Percentiles rank a stretch among this genome's conserved stretches.
phyloP scores from a whole-genome alignment of 345 rosid genomes.

The Ceriops decandra region DNA sequence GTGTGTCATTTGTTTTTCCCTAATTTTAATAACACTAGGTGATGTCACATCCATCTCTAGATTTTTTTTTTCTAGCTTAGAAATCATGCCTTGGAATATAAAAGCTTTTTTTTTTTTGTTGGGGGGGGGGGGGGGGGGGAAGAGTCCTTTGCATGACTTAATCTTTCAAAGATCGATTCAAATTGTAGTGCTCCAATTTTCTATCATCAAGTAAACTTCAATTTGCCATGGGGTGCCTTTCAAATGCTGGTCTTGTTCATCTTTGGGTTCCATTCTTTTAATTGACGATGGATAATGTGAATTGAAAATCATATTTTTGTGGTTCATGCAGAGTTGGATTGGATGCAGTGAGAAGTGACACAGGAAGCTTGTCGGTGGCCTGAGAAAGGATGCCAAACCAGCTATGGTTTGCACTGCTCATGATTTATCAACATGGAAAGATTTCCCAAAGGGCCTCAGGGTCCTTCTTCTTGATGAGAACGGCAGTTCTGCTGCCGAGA shows the following conservation, averaged over 20 bases:
- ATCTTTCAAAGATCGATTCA: too few species aligned
- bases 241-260: not conserved
- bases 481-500: conserved; percentile 50
- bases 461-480: conserved; percentile 78
- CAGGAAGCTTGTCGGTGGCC: conserved; percentile 40
- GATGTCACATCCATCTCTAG: not conserved
- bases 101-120: not conserved
- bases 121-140: too few species aligned
- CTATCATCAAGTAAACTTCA: not conserved
- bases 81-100: not conserved
- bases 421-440: conserved; percentile 83
- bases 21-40: not conserved
- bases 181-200: not conserved
- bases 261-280: not conserved
- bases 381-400: conserved; percentile 94
- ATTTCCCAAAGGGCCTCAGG: conserved; percentile 91
- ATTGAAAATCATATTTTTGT: conserved; percentile 11
- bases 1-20: not conserved
- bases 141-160: too few species aligned
- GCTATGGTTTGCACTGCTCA: conserved; percentile 86
- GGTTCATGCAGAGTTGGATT: conserved; percentile 31
- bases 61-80: too few species aligned
- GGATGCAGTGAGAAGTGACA: conserved; percentile 19
- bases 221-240: not conserved
- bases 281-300: conserved; percentile 7